Evolutionary conservation across 2,329 filamentous ascomycete species (phyloP), one percentile per base, ranked within the genome.

Genomic region (Pyrenophora seminiperda): DNA sequence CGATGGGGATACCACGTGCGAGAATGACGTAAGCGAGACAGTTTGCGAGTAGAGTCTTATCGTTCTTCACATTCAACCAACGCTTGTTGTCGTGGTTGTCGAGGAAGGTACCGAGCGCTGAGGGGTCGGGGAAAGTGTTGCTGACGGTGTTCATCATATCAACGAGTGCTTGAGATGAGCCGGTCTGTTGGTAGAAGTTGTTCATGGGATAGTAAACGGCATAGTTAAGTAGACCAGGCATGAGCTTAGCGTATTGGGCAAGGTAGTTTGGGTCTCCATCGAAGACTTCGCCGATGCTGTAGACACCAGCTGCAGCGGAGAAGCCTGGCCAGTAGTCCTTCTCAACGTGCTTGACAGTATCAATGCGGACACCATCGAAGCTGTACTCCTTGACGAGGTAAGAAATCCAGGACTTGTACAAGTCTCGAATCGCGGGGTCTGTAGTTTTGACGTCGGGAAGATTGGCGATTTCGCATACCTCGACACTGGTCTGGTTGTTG

Each of bases 141-240:
- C 59, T 61, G 27, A 75, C 62, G 2, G 59, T 61, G 50, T 73
- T 64, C 52, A 70, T 61, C 59, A 72, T 71, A 42, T 71, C 65
- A 7, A 73, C 69, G 2, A 74, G 63, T 11, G 53, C 62, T 46
- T 71, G 65, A 3, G 67, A 50, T 7, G 58, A 65, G 13, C 64
- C 63, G 22, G 50, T 66, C 33, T 72, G 68, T 36, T 69, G 66
- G 54, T 70, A 73, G 39, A 72, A 71, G 27, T 62, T 65, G 45
- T 68, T 73, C 64, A 75, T 68, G 0, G 68, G 63, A 46, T 75
- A 75, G 58, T 75, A 82, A 59, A 74, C 68, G 0, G 82, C 77
- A 57, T 85, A 88, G 71, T 88, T 85, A 53, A 87, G 71, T 22
- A 87, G 68, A 11, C 83, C 83, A n/a, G 76, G 76, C 74, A 86